These are phyloP conservation scores for Leishmania aethiopica DNA, from an alignment of 208 protist species.

Conservation along the genomic window DNA sequence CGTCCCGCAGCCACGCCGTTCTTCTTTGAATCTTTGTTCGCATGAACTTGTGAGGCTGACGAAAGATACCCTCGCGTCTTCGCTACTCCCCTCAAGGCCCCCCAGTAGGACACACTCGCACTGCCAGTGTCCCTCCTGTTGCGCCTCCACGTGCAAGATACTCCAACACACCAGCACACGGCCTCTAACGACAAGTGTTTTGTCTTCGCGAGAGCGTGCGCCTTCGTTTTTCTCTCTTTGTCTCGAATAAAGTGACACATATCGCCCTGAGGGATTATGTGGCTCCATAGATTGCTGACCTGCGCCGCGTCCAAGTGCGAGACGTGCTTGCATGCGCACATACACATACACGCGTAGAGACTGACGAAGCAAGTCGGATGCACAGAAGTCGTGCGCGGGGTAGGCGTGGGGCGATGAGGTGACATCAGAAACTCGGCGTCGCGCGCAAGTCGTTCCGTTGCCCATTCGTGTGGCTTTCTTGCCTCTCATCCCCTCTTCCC, in stretches of 20 bases:
- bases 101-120: neutral
- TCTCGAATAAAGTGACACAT: too few relatives aligned
- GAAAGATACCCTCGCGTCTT: neutral
- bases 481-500: neutral
- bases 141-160: neutral
- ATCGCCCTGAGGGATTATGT: neutral
- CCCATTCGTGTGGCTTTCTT: neutral
- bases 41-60: neutral
- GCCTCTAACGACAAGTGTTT: neutral
- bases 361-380: neutral
- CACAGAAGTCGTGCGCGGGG: neutral
- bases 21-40: neutral
- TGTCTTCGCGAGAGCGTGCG: neutral
- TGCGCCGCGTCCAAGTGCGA: neutral
- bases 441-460: neutral
- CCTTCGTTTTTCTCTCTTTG: neutral
- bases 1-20: neutral
- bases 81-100: neutral
- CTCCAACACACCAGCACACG: neutral
- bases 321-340: neutral
- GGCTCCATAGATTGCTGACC: constrained; percentile 2
- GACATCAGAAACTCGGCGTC: neutral
- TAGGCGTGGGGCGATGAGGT: neutral
- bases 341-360: neutral
- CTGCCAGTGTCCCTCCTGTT: neutral